phyloP scores from a whole-genome alignment of 257 asterid genomes.

The Gardenia jasminoides region DNA sequence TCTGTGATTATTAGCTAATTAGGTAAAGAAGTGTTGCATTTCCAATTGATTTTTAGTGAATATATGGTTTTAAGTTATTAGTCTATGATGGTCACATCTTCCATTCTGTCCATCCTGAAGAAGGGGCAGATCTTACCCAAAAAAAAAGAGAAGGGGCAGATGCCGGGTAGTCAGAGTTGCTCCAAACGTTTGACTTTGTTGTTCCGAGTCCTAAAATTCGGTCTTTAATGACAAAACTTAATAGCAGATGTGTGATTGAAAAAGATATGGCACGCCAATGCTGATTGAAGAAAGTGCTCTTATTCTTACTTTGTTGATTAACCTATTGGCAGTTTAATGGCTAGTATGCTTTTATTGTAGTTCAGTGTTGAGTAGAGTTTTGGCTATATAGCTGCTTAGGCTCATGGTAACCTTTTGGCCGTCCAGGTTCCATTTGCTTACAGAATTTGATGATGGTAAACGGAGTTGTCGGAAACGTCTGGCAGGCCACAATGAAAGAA shows the following conservation, averaged over 20 bases:
- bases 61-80: too few relatives aligned
- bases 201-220: neutral
- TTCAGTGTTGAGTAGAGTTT: neutral
- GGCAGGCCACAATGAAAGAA: constrained; percentile 66
- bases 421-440: constrained; percentile 59
- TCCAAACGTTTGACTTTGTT: neutral
- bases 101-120: neutral
- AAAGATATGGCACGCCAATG: neutral
- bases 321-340: neutral
- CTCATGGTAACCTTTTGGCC: neutral
- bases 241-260: neutral
- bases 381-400: neutral
- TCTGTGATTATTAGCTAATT: neutral
- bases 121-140: neutral
- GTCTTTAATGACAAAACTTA: neutral
- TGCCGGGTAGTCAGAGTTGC: neutral
- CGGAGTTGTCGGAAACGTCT: constrained; percentile 79
- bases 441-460: constrained; percentile 66
- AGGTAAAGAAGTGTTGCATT: neutral
- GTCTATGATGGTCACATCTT: neutral
- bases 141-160: neutral
- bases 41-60: neutral
- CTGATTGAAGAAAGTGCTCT: neutral
- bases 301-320: neutral
- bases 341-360: neutral